Percentiles rank a stretch among this genome's conserved stretches.
phyloP scores from a whole-genome alignment of 768 basidiomycete species.

The Lactarius sanguifluus region DNA sequence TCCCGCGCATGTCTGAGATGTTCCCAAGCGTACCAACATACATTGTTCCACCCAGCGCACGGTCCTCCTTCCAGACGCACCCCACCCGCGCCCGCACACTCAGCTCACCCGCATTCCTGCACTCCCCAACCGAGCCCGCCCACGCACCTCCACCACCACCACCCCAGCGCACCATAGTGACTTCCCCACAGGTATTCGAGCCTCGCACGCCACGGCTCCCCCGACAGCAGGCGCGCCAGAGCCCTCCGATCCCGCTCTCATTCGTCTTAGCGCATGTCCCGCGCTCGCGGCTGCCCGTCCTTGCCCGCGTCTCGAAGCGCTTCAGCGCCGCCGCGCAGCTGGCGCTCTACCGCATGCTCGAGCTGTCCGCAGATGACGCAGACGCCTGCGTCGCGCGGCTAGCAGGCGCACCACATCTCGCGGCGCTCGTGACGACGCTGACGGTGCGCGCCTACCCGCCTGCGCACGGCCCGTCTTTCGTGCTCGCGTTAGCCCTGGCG shows the following conservation, averaged over 20 bases:
- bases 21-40: background rate
- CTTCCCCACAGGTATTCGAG: background rate
- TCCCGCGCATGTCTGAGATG: background rate
- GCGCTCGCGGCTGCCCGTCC: slow-evolving; percentile 29
- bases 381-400: slow-evolving; percentile 34
- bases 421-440: slow-evolving; percentile 33
- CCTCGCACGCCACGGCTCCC: slow-evolving; percentile 7
- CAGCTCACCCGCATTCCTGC: slow-evolving; percentile 21
- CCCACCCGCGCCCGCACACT: slow-evolving; percentile 16
- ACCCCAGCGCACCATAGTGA: background rate
- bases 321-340: slow-evolving; percentile 31
- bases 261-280: slow-evolving; percentile 29
- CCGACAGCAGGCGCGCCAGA: slow-evolving; percentile 16
- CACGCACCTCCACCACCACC: background rate
- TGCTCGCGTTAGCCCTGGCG: slow-evolving; percentile 34
- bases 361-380: slow-evolving; percentile 24
- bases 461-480: slow-evolving; percentile 23
- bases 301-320: slow-evolving; percentile 33
- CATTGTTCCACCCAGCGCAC: background rate
- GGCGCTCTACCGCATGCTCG: slow-evolving; percentile 33
- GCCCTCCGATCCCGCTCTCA: slow-evolving; percentile 22
- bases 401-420: slow-evolving; percentile 33
- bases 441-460: slow-evolving; percentile 22
- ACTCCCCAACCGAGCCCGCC: background rate
- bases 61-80: background rate